These are phyloP conservation scores for Entomortierella chlamydospora DNA, from an alignment of 192 early-diverging fungal species.

Conservation along the genomic window DNA sequence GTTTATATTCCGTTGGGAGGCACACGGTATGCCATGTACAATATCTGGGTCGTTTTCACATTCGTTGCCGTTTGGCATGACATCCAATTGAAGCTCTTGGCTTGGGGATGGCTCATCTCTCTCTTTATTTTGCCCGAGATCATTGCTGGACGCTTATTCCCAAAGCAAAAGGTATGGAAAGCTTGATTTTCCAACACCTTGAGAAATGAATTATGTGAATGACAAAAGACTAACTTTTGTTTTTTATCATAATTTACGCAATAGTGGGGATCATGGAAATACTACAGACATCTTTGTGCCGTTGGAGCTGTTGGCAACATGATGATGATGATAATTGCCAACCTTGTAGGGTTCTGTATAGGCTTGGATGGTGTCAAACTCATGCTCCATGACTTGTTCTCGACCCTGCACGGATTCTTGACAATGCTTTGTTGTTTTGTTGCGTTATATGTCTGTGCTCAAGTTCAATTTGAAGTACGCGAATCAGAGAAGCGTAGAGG, in stretches of 20 bases:
- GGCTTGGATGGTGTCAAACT: slow-evolving; percentile 87
- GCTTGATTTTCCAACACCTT: no score
- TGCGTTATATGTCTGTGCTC: slow-evolving; percentile 70
- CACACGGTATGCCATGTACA: slow-evolving; percentile 71
- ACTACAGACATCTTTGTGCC: slow-evolving; percentile 83
- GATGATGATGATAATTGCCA: slow-evolving; percentile 93
- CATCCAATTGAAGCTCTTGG: slow-evolving; percentile 83
- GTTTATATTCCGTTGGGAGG: slow-evolving; percentile 96
- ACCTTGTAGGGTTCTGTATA: slow-evolving; percentile 93
- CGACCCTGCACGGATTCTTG: slow-evolving; percentile 22
- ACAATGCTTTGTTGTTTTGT: slow-evolving; percentile 63
- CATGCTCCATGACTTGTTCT: slow-evolving; percentile 74
- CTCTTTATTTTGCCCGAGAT: slow-evolving; percentile 91
- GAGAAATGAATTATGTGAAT: no score
- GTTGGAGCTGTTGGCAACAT: slow-evolving; percentile 88
- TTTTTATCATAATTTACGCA: no score
- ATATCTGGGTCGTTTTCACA: slow-evolving; percentile 91
- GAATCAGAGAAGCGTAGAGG: slow-evolving; percentile 76
- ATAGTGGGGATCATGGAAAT: slow-evolving; percentile 66
- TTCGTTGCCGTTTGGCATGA: slow-evolving; percentile 99
- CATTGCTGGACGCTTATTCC: slow-evolving; percentile 69
- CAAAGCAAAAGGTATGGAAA: slow-evolving; percentile 63
- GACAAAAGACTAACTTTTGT: no score
- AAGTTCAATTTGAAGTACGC: slow-evolving; percentile 86
- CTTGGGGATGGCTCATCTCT: slow-evolving; percentile 94